Conservation (phyloP, 768 basidiomycete species). For the Suillus subluteus region DNA sequence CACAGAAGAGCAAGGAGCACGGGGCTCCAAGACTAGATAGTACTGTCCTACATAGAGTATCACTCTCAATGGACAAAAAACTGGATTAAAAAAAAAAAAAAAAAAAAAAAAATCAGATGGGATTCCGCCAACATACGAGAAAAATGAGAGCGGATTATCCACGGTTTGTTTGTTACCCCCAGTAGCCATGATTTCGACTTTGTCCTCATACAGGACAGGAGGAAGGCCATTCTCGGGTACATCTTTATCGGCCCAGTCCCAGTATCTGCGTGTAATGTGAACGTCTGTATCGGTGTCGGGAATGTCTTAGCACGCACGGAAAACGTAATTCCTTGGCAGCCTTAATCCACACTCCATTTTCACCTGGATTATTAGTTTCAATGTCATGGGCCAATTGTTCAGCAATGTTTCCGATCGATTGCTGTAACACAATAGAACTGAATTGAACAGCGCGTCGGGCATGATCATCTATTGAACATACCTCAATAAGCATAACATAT, state of each 20-base stretch:
- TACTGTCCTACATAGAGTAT: no score
- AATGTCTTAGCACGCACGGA: slow-evolving; percentile 23
- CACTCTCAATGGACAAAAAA: no score
- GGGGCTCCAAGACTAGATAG: no score
- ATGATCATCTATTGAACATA: slow-evolving; percentile 8
- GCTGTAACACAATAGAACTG: slow-evolving; percentile 16
- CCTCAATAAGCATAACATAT: slow-evolving; percentile 32
- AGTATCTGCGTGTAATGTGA: slow-evolving; percentile 21
- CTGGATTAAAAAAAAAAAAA: no score
- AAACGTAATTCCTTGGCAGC: slow-evolving; percentile 30
- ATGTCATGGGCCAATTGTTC: slow-evolving; percentile 29
- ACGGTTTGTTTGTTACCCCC: slow-evolving; percentile 16
- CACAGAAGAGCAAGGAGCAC: no score
- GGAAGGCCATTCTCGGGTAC: slow-evolving; percentile 25
- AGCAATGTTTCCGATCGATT: slow-evolving; percentile 32
- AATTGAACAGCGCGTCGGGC: background rate
- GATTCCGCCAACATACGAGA: slow-evolving; percentile 17
- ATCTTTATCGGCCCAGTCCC: slow-evolving; percentile 33
- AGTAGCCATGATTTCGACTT: slow-evolving; percentile 15
- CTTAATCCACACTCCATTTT: slow-evolving; percentile 22
- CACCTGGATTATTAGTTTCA: slow-evolving; percentile 22
- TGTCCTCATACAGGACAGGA: slow-evolving; percentile 21
- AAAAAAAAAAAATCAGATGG: no score
- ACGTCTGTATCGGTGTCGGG: background rate
- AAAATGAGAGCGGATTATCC: slow-evolving; percentile 24